These are phyloP conservation scores for Eimeria tenella DNA, from an alignment of 169 alveolate species.

Conservation along the genomic window DNA sequence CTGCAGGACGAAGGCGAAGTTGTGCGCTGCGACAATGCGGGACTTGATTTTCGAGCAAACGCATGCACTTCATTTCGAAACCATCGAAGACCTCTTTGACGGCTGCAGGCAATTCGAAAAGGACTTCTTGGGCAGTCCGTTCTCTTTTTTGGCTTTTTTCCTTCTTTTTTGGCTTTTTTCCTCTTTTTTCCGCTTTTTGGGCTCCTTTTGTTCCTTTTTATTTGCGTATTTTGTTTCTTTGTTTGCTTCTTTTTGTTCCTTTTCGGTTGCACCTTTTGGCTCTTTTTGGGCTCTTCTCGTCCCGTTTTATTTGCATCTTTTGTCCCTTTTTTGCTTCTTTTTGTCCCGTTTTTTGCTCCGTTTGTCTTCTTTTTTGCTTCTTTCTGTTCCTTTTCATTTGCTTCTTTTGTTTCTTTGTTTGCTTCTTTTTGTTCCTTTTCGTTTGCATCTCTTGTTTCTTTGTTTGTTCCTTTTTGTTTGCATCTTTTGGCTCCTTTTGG, in stretches of 20 bases:
- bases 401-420: neutral
- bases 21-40: slow-evolving; percentile 90
- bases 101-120: slow-evolving; percentile 89
- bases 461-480: neutral
- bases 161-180: neutral
- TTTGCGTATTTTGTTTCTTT: neutral
- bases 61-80: slow-evolving; percentile 91
- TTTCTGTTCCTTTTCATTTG: neutral
- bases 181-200: neutral
- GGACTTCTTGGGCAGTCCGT: slow-evolving; percentile 84
- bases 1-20: slow-evolving; percentile 85
- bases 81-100: slow-evolving; percentile 90
- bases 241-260: neutral
- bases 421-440: neutral
- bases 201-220: neutral
- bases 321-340: neutral
- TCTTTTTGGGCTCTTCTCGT: neutral
- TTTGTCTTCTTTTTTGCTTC: neutral
- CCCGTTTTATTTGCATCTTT: neutral
- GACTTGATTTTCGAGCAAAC: slow-evolving; percentile 92
- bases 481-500: neutral
- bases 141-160: neutral
- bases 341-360: neutral
- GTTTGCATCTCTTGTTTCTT: neutral
- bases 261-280: neutral